Evolutionary conservation across 495 filamentous ascomycete species (phyloP).

Genomic region (Penicillium bialowiezense): DNA sequence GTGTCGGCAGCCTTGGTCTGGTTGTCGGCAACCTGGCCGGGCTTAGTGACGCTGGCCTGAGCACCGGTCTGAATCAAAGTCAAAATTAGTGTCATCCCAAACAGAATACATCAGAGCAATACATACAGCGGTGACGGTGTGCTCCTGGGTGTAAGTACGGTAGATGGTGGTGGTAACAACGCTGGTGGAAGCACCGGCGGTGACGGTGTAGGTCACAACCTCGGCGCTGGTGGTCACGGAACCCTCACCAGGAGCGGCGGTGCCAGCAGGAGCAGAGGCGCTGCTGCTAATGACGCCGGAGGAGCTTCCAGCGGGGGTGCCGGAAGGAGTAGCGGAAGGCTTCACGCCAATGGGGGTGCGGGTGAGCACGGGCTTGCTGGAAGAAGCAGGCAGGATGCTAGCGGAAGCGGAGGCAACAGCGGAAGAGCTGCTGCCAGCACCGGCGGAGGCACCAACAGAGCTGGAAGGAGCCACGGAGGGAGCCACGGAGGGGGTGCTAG

Average conservation of each 20-base stretch:
- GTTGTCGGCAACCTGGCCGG: neutral
- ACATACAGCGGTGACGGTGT: slow-evolving; percentile 42
- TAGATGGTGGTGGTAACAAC: slow-evolving; percentile 57
- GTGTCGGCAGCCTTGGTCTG: slow-evolving; percentile 1
- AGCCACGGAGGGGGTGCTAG: neutral
- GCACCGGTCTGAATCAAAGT: slow-evolving; percentile 10
- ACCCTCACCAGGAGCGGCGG: slow-evolving; percentile 2
- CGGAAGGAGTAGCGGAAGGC: neutral
- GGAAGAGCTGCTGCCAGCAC: neutral
- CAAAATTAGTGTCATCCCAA: slow-evolving; percentile 9
- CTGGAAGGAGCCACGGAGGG: slow-evolving; percentile 17
- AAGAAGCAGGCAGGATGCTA: neutral
- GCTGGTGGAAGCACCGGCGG: slow-evolving; percentile 49
- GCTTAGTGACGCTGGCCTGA: neutral
- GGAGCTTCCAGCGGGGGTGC: neutral
- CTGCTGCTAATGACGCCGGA: neutral
- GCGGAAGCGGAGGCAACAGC: neutral
- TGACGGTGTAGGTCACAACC: slow-evolving; percentile 59
- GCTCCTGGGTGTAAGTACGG: slow-evolving; percentile 39
- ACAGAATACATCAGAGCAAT: neutral
- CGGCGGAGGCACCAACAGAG: slow-evolving; percentile 13
- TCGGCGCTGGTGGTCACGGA: slow-evolving; percentile 35
- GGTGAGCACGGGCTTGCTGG: slow-evolving; percentile 4
- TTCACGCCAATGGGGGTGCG: slow-evolving; percentile 6
- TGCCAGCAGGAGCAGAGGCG: slow-evolving; percentile 4